A percentile compares a stretch with the other conserved stretches of the same genome.
These are phyloP conservation scores for Hypomontagnella monticulosa DNA, from an alignment of 495 filamentous ascomycete genomes.

Conservation along the genomic window DNA sequence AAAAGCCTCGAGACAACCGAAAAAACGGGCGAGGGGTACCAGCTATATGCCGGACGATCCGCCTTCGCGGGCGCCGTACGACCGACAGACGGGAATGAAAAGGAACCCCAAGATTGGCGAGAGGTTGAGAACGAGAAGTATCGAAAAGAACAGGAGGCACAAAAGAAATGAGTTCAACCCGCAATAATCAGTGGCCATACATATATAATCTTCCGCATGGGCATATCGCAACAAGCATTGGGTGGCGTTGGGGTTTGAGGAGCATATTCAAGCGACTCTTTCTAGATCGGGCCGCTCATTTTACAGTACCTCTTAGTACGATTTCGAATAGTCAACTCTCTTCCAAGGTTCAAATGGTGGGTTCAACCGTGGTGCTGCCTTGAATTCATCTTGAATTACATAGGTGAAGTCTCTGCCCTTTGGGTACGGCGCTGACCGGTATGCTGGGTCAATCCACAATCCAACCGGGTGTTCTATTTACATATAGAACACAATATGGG, in stretches of 20 bases:
- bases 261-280: conserved; percentile 15
- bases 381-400: not conserved
- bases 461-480: no score
- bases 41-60: conserved; percentile 83
- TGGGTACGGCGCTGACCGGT: no score
- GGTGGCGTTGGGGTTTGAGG: conserved; percentile 33
- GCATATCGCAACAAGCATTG: conserved; percentile 32
- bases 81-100: conserved; percentile 62
- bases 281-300: not conserved
- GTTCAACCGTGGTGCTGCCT: no score
- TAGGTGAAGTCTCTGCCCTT: not conserved
- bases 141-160: conserved; percentile 47
- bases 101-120: conserved; percentile 62
- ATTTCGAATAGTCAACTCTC: conserved; percentile 16
- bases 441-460: no score
- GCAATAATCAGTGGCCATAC: not conserved
- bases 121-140: conserved; percentile 66
- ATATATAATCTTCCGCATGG: not conserved
- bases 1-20: conserved; percentile 68
- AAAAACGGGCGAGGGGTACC: conserved; percentile 61
- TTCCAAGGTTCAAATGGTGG: conserved; percentile 9
- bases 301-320: conserved; percentile 1
- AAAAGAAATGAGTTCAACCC: conserved; percentile 24
- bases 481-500: no score
- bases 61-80: conserved; percentile 67